Base-by-base conservation (phyloP, 352 stramenopile species). In the Hyaloperonospora arabidopsidis region DNA sequence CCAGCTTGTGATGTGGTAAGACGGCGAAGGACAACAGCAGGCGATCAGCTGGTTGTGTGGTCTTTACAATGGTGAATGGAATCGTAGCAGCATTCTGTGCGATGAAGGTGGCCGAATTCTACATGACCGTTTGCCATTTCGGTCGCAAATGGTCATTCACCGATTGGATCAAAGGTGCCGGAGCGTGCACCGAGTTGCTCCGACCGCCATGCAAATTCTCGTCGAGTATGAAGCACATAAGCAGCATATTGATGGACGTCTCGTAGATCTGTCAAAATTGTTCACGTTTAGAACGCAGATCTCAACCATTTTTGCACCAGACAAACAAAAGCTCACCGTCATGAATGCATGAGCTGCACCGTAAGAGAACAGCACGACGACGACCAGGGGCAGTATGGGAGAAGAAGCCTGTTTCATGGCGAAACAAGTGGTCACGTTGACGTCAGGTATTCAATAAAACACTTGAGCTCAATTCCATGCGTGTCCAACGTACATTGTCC, bases 201-300 rank as follows among this genome's bases (percentile, higher is more conserved):
- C 79, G 76, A 17, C 82, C 82, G 32, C 82, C 82, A 54, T 92
- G 74, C 61, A 89, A 74, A 52, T 86, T 89, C 49, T 92, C 82
- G 43, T 92, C 82, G 53, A 92, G 63, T 13, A 79, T 89, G 56
- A 92, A 92, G 53, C 82, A 89, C 74, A 92, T 79, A 43, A 92
- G 68, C 34, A 92, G 63, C 67, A 92, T 77, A 49, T 89, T 92
- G 62, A 92, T 80, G 5, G 82, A 86, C 14, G 82, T 92, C 54
- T 92, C 82, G 61, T 88, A 92, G 41, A 92, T 85, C 81, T 92
- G 25, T 18, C 35, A 32, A 21, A 10, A 40, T 32, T 4, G 25
- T 32, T 32, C 25, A 32, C 25, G 25, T 32, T 32, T 8, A 32
- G 25, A 32, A 4, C 4, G 4, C 8, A 4, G 25, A 10, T 32